These are phyloP conservation scores for Aspergillus floridensis DNA, from an alignment of 2,329 filamentous ascomycete species.

Conservation along the genomic window DNA sequence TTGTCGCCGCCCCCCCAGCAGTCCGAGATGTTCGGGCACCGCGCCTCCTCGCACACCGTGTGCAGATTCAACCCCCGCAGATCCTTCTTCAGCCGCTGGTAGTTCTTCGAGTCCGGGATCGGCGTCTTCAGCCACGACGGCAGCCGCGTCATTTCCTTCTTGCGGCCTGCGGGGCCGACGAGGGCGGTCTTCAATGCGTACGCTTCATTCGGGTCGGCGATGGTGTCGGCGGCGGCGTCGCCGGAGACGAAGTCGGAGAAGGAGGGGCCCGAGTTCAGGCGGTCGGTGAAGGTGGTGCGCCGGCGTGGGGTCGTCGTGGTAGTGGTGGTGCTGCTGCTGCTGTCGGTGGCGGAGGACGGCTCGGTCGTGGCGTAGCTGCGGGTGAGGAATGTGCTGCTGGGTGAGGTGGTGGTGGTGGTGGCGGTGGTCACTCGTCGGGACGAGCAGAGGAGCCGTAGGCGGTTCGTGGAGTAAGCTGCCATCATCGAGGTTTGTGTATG, in stretches of 20 bases:
- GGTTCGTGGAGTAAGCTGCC: constrained; percentile 33
- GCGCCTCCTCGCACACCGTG: constrained; percentile 96
- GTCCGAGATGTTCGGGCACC: constrained; percentile 95
- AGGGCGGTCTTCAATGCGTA: constrained; percentile 61
- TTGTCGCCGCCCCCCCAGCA: constrained; percentile 95
- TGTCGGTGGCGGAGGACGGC: constrained; percentile 33
- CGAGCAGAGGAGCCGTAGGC: constrained; percentile 32
- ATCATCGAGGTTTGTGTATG: constrained; percentile 19
- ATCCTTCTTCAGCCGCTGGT: constrained; percentile 92
- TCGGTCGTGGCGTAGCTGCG: constrained; percentile 43
- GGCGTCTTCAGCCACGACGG: constrained; percentile 96
- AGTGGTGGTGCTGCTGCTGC: constrained; percentile 21
- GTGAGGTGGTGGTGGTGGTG: constrained; percentile 16
- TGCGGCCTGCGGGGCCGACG: constrained; percentile 60
- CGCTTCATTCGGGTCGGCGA: constrained; percentile 50
- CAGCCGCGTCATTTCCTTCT: constrained; percentile 69
- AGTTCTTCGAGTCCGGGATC: constrained; percentile 81
- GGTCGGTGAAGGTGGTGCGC: constrained; percentile 59
- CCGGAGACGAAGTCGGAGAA: constrained; percentile 62
- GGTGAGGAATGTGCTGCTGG: constrained; percentile 16
- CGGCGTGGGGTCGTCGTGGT: constrained; percentile 55
- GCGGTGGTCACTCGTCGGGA: constrained; percentile 21
- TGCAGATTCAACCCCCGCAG: constrained; percentile 84
- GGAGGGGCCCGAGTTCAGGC: constrained; percentile 62
- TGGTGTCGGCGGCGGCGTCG: constrained; percentile 36